A percentile compares a stretch with the other conserved stretches of the same genome.
Evolutionary conservation across 2,329 filamentous ascomycete species (phyloP).

Genomic region (Phialocephala sp.): DNA sequence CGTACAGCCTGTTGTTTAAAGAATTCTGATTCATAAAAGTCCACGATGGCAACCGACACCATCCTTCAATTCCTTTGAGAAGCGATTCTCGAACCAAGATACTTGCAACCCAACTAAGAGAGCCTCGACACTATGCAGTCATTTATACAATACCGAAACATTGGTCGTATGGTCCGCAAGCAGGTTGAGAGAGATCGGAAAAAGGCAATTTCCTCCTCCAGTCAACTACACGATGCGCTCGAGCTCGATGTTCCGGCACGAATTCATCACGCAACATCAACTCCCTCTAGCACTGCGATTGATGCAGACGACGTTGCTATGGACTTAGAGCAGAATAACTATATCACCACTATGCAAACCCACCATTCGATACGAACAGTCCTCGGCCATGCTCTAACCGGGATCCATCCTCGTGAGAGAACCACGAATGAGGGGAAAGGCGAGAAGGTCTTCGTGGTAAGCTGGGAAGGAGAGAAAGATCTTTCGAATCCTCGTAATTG

Average conservation of each 20-base stretch:
- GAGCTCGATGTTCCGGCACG: neutral
- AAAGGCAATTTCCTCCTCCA: neutral
- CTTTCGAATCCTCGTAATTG: conserved; percentile 48
- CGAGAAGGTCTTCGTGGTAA: conserved; percentile 46
- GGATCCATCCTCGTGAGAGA: conserved; percentile 23
- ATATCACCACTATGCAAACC: conserved; percentile 5
- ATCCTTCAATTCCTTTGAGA: neutral
- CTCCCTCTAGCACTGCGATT: neutral
- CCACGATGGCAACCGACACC: neutral
- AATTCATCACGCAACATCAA: neutral
- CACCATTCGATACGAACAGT: conserved; percentile 16
- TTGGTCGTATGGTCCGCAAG: neutral
- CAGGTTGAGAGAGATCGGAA: neutral
- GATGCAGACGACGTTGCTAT: neutral
- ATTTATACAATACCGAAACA: neutral
- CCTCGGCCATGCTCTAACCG: conserved; percentile 17
- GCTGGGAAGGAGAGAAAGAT: conserved; percentile 46
- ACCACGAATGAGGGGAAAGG: conserved; percentile 23
- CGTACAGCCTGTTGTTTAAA: neutral
- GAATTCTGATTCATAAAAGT: neutral
- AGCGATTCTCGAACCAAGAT: no score
- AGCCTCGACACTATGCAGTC: neutral
- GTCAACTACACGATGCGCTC: neutral
- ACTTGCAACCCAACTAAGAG: neutral
- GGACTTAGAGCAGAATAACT: conserved; percentile 1